phyloP scores from a whole-genome alignment of 371 early-diverging fungal species.

The Mucor saturninus region DNA sequence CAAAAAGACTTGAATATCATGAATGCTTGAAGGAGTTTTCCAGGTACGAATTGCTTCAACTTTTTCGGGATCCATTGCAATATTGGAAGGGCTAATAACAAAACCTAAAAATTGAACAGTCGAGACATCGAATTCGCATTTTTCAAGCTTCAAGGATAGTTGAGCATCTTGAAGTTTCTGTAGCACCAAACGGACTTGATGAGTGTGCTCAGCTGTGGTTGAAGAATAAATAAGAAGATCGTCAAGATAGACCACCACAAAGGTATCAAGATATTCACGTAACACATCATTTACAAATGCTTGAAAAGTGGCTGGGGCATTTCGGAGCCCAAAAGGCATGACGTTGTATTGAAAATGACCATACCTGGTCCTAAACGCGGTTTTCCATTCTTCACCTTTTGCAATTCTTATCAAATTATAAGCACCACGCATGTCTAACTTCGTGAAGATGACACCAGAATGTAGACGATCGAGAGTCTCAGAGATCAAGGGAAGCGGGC shows the following conservation, averaged over 20 bases:
- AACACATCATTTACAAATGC: conserved; percentile 43
- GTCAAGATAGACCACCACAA: conserved; percentile 46
- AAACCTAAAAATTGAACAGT: conserved; percentile 55
- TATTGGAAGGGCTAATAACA: conserved; percentile 26
- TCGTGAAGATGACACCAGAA: conserved; percentile 10
- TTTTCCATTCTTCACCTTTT: conserved; percentile 1
- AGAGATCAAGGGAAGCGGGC: background rate
- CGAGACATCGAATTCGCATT: conserved; percentile 44
- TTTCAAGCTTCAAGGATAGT: conserved; percentile 39
- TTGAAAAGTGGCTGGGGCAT: conserved; percentile 54
- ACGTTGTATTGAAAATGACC: conserved; percentile 50
- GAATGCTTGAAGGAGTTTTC: conserved; percentile 33
- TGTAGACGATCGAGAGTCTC: conserved; percentile 5
- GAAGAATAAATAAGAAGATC: conserved; percentile 54
- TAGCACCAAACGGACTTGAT: conserved; percentile 43
- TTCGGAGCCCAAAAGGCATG: conserved; percentile 57
- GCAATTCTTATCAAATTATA: conserved; percentile 39
- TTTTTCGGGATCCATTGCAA: conserved; percentile 38
- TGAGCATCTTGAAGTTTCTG: conserved; percentile 25
- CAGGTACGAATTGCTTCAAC: conserved; percentile 41
- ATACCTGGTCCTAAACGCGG: conserved; percentile 12
- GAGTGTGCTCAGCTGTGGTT: conserved; percentile 39
- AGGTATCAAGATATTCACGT: conserved; percentile 35
- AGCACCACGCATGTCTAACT: conserved; percentile 40
- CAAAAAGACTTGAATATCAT: conserved; percentile 51